Base-by-base conservation (phyloP, 2,329 filamentous ascomycete species). In the Septoria linicola region DNA sequence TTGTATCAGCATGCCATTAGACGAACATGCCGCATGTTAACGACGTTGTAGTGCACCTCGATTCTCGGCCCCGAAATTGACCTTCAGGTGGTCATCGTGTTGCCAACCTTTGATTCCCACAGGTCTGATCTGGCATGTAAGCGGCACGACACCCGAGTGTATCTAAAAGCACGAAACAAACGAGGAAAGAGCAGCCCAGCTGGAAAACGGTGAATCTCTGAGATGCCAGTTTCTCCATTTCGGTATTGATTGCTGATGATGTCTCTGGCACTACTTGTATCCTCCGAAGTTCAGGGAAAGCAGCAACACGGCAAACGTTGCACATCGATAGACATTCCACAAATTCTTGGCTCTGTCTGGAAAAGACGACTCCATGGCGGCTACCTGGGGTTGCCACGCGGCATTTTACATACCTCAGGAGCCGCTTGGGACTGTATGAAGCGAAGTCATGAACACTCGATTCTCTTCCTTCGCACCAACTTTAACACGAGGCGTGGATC, bases 31-130 rank as follows among this genome's bases (percentile, higher is more conserved):
- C n/a, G n/a, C n/a, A n/a, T n/a, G n/a, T n/a, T n/a, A n/a, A n/a
- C n/a, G n/a, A n/a, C n/a, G n/a, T n/a, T n/a, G n/a, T n/a, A n/a
- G n/a, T n/a, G n/a, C n/a, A n/a, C n/a, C n/a, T n/a, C n/a, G n/a
- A n/a, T n/a, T n/a, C 23, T 51, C 54, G 41, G 32, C 57, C 20
- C 57, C 57, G 34, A 45, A 53, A n/a, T 58, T n/a, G 37, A 34
- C 14, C n/a, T n/a, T 50, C 17, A 20, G 32, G 42, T 13, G 3
- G 20, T 39, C 14, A 8, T 21, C 21, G 32, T 19, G 27, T 13
- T 17, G 19, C 11, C 19, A 21, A 17, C 23, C 19, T n/a, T 4
- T n/a, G 41, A 44, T 32, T n/a, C 42, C 34, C 30, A 35, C 14
- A 16, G 10, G n/a, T 21, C 34, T 35, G 19, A 14, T 20, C 31